These are phyloP conservation scores for Isoetes taiwanensis DNA, from an alignment of 75 land plant species.

Conservation along the genomic window DNA sequence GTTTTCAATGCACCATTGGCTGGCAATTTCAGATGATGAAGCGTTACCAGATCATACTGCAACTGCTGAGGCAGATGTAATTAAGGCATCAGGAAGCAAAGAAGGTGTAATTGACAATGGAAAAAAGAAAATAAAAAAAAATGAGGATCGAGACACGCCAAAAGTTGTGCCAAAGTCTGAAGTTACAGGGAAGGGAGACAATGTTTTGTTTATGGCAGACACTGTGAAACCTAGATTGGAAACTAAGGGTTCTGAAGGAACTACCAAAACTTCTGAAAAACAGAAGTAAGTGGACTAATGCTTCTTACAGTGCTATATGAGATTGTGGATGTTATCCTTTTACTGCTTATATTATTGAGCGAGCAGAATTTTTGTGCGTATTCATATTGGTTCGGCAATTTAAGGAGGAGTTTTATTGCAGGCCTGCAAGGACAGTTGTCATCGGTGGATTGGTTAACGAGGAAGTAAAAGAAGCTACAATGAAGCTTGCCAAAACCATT, in stretches of 20 bases:
- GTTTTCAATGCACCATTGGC: too few relatives aligned
- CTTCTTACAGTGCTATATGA: too few relatives aligned
- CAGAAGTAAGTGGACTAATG: neutral
- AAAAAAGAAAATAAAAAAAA: slow-evolving; percentile 5
- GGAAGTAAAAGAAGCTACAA: slow-evolving; percentile 56
- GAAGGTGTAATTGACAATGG: neutral
- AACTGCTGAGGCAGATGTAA: slow-evolving; percentile 6
- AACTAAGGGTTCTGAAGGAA: too few relatives aligned
- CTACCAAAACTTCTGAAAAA: neutral
- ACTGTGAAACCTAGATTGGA: too few relatives aligned
- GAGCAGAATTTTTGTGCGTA: too few relatives aligned
- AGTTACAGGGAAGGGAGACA: too few relatives aligned
- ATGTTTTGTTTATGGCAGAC: too few relatives aligned
- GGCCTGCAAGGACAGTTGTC: slow-evolving; percentile 87
- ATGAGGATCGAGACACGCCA: neutral
- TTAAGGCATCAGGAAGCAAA: neutral
- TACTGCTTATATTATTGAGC: too few relatives aligned
- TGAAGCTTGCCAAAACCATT: slow-evolving; percentile 37
- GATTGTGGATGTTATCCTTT: too few relatives aligned
- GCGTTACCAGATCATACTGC: neutral
- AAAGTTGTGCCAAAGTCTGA: too few relatives aligned
- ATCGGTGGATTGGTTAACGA: slow-evolving; percentile 60
- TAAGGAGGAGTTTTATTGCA: slow-evolving; percentile 11
- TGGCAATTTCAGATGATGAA: too few relatives aligned
- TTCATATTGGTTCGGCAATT: too few relatives aligned